Base-by-base conservation (phyloP, 768 basidiomycete genomes). In the Pulveroboletus frians region DNA sequence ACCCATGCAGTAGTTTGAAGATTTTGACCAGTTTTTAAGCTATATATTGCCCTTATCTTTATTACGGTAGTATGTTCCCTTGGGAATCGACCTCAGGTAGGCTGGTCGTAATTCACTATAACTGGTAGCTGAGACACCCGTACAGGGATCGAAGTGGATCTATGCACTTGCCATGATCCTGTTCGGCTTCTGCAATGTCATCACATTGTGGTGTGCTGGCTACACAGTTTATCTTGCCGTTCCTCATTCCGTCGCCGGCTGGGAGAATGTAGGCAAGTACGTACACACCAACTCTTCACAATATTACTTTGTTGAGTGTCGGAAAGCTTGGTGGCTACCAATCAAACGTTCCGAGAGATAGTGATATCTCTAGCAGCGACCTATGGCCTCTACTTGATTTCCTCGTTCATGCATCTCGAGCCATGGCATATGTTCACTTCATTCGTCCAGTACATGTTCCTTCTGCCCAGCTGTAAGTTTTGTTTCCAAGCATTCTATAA, bases 341-440 rank as follows among this genome's bases (percentile, higher is more conserved):
- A 85, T 57, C 67, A 73, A 52, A 81, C 89, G 2, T 80, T 94
- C 63, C 81, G 86, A 52, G 85, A 93, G 57, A 93, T 96, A 62
- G 80, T 88, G 37, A 82, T 89, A 50, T 90, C 87, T 43, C 72
- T 94, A 49, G 70, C 81, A 54, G 78, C 83, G 60, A 84, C 92
- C 50, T 85, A 88, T 71, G 78, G 86, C 66, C 76, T 92, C 54
- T 98, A 92, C 76, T 77, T 96, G 61, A 69, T 95, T 60, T 79
- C 85, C 51, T 91, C 88, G 8, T 70, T 95, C 67, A 82, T 98
- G 71, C 90, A 94, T 59, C 69, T 92, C 32, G 94, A 98, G 65
- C 94, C 93, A 0, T 95, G 92, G 92, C 94, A 97, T 76, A 88
- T 97, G 81, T 79, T 97, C 69, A 95, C 94, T 11, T 90, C 84